These are phyloP conservation scores for barrel medic (Medicago truncatula) DNA, from an alignment of 306 rosid species.

Conservation along the genomic window DNA sequence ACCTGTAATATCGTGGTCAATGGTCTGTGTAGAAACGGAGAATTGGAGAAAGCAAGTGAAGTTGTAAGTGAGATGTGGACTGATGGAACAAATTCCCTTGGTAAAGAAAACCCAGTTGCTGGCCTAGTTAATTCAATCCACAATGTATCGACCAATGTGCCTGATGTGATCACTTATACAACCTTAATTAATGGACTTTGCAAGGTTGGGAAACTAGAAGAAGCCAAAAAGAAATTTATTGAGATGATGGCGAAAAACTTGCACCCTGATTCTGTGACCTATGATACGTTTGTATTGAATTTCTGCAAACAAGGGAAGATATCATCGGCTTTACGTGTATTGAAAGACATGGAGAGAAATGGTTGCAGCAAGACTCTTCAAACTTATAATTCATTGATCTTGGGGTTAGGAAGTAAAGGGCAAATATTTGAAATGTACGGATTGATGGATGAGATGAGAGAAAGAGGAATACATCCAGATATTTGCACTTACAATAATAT, in stretches of 20 bases:
- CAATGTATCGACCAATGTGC: conserved; percentile 63
- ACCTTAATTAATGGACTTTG: conserved; percentile 78
- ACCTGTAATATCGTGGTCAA: conserved; percentile 84
- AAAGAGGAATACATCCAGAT: conserved; percentile 74
- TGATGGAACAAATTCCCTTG: conserved; percentile 71
- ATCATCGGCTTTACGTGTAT: conserved; percentile 88
- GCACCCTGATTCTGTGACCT: conserved; percentile 76
- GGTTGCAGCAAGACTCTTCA: conserved; percentile 87
- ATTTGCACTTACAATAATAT: conserved; percentile 75
- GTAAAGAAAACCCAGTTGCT: conserved; percentile 63
- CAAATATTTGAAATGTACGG: conserved; percentile 92
- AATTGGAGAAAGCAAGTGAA: conserved; percentile 82
- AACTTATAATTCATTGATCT: conserved; percentile 89
- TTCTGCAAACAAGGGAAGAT: conserved; percentile 86
- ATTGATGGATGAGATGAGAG: conserved; percentile 93
- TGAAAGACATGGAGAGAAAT: conserved; percentile 95
- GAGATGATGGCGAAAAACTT: conserved; percentile 83
- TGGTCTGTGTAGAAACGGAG: conserved; percentile 84
- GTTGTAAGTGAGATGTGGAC: conserved; percentile 88
- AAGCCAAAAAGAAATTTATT: conserved; percentile 80
- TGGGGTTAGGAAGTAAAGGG: conserved; percentile 71
- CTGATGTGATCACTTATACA: conserved; percentile 81
- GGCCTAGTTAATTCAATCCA: conserved; percentile 60
- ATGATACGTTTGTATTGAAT: conserved; percentile 63
- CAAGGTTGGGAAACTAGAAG: conserved; percentile 83